phyloP scores from a whole-genome alignment of 1,284 basidiomycete species.

The Ceratobasidium sp. region DNA sequence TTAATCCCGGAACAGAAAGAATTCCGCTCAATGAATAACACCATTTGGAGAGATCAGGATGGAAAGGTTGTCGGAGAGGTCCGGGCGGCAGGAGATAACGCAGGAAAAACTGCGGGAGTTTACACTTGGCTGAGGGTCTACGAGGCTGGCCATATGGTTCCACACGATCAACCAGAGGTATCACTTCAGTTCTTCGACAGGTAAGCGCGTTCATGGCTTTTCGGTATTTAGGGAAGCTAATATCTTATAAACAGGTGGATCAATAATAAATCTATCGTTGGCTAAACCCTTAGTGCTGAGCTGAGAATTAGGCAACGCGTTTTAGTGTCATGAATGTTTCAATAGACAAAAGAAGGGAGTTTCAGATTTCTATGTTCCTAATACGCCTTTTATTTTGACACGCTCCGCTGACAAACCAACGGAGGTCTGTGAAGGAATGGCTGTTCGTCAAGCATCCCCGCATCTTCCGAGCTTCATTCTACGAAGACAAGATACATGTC shows the following conservation, averaged over 20 bases:
- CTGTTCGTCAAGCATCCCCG: too few species aligned
- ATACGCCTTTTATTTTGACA: too few species aligned
- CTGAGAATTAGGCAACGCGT: too few species aligned
- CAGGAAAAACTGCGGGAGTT: slow-evolving; percentile 68
- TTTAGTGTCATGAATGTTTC: too few species aligned
- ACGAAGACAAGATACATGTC: too few species aligned
- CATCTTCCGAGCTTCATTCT: too few species aligned
- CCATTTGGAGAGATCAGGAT: slow-evolving; percentile 44
- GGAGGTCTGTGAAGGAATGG: too few species aligned
- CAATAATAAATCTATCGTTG: slow-evolving; percentile 9
- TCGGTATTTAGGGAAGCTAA: background rate
- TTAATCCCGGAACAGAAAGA: slow-evolving; percentile 21
- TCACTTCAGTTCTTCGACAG: slow-evolving; percentile 29
- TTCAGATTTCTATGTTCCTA: too few species aligned
- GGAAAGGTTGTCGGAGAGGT: slow-evolving; percentile 67
- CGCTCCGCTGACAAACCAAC: too few species aligned
- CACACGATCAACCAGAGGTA: slow-evolving; percentile 50
- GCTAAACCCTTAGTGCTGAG: background rate
- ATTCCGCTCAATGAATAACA: slow-evolving; percentile 21
- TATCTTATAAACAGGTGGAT: slow-evolving; percentile 2
- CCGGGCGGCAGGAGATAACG: slow-evolving; percentile 42
- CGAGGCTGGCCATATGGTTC: slow-evolving; percentile 69
- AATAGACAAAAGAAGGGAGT: too few species aligned
- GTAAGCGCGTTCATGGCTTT: background rate
- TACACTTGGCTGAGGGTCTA: slow-evolving; percentile 73